Percentiles rank a stretch among this genome's conserved stretches.
phyloP scores from a whole-genome alignment of 1,139 yeast species.

The Yamadazyma dendronema region DNA sequence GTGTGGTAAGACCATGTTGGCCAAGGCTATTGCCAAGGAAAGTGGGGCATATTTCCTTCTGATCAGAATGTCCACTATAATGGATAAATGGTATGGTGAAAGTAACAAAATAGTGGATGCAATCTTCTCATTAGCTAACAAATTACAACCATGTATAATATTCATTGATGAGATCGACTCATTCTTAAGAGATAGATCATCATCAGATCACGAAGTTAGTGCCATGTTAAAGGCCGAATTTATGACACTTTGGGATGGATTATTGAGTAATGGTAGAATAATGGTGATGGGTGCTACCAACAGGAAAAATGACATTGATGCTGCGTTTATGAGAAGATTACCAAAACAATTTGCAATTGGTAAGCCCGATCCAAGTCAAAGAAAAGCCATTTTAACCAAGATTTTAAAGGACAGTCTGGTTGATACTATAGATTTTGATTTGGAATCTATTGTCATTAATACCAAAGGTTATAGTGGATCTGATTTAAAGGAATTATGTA shows the following conservation, averaged over 20 bases:
- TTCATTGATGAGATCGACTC: conserved; percentile 97
- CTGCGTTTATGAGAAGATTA: conserved; percentile 87
- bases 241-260: conserved; percentile 97
- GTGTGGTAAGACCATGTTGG: conserved; percentile 96
- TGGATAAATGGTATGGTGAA: conserved; percentile 99
- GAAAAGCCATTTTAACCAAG: conserved; percentile 66
- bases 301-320: conserved; percentile 86
- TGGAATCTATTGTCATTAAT: conserved; percentile 55
- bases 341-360: conserved; percentile 86
- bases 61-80: conserved; percentile 87
- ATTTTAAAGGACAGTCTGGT: conserved; percentile 64
- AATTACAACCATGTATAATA: conserved; percentile 90
- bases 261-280: conserved; percentile 72
- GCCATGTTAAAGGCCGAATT: conserved; percentile 94
- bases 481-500: conserved; percentile 84
- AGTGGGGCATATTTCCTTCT: conserved; percentile 91
- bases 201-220: conserved; percentile 92
- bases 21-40: conserved; percentile 91
- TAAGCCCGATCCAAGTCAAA: conserved; percentile 68
- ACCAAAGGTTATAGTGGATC: conserved; percentile 88
- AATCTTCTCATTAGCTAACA: conserved; percentile 83
- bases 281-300: conserved; percentile 95
- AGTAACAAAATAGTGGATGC: conserved; percentile 94
- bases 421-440: conserved; percentile 56
- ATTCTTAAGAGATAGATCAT: conserved; percentile 80